phyloP scores from a whole-genome alignment of 805 yeast genomes.

The Cyberlindnera mississippiensis region DNA sequence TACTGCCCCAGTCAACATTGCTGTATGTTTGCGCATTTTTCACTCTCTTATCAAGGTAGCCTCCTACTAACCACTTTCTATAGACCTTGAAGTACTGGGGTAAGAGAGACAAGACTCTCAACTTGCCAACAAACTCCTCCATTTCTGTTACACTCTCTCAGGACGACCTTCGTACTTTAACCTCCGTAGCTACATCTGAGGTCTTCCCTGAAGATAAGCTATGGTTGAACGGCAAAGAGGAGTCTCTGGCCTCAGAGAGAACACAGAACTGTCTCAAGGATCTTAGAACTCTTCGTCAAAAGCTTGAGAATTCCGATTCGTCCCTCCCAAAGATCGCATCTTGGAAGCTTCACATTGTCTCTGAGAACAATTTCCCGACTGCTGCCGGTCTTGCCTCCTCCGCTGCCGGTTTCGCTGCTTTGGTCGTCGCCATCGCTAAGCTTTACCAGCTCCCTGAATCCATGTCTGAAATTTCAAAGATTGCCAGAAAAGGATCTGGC shows the following conservation, averaged over 20 bases:
- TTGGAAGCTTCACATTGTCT: conserved; percentile 72
- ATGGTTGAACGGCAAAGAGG: conserved; percentile 83
- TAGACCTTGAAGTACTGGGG: conserved; percentile 98
- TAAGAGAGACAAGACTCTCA: conserved; percentile 82
- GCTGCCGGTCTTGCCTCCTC: conserved; percentile 98
- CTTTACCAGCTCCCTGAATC: conserved; percentile 83
- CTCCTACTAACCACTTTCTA: neutral
- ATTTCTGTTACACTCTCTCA: conserved; percentile 93
- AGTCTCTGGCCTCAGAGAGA: conserved; percentile 59
- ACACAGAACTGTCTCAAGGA: conserved; percentile 74
- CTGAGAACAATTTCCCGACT: conserved; percentile 97
- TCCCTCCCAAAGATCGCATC: conserved; percentile 57
- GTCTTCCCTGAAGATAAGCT: conserved; percentile 59
- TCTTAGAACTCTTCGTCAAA: conserved; percentile 61
- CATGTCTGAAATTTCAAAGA: conserved; percentile 78
- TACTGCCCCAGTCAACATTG: conserved; percentile 97
- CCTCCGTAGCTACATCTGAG: conserved; percentile 75
- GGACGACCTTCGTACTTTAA: conserved; percentile 83
- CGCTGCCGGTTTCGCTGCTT: conserved; percentile 98
- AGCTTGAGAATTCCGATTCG: conserved; percentile 51
- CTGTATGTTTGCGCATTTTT: conserved; percentile 46
- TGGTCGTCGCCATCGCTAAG: conserved; percentile 83
- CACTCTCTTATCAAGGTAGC: neutral
- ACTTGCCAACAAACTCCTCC: conserved; percentile 93
- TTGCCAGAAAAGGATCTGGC: conserved; percentile 98